Evolutionary conservation across 1,139 yeast species (phyloP).

Genomic region (Suhomyces wounanorum): DNA sequence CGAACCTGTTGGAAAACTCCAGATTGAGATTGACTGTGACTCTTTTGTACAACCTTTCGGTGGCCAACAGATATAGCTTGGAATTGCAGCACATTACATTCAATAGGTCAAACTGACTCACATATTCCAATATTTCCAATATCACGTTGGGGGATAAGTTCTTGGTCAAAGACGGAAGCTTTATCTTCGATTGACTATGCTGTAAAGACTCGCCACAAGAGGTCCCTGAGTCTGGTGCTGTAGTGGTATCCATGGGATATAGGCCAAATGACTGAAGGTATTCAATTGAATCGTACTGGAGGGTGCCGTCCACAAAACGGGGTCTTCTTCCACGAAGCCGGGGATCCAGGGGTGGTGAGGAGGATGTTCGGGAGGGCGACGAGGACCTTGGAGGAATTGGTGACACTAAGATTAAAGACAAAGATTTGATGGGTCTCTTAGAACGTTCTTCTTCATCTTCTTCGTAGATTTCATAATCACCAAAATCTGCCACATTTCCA

Average conservation of each 20-base stretch:
- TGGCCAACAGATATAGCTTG: constrained; percentile 26
- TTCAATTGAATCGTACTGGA: background rate
- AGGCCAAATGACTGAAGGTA: background rate
- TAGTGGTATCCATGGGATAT: background rate
- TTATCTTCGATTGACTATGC: background rate
- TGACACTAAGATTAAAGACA: background rate
- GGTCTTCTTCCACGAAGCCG: background rate
- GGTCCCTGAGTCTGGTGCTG: background rate
- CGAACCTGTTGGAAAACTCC: constrained; percentile 30
- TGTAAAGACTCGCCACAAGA: background rate
- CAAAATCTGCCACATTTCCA: background rate
- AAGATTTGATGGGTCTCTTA: background rate
- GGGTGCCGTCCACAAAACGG: background rate
- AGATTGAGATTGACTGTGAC: constrained; percentile 36
- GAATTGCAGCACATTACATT: constrained; percentile 29
- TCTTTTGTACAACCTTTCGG: constrained; percentile 30
- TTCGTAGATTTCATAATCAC: background rate
- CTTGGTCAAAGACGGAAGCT: constrained; percentile 10
- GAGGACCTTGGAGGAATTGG: background rate
- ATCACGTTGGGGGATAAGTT: constrained; percentile 19
- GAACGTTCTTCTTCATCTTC: background rate
- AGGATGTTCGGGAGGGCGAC: background rate
- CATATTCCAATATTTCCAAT: constrained; percentile 21
- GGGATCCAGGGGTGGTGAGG: background rate
- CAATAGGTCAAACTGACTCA: constrained; percentile 37